Conservation (phyloP, 192 early-diverging fungal genomes). For the Ambispora gerdemannii region DNA sequence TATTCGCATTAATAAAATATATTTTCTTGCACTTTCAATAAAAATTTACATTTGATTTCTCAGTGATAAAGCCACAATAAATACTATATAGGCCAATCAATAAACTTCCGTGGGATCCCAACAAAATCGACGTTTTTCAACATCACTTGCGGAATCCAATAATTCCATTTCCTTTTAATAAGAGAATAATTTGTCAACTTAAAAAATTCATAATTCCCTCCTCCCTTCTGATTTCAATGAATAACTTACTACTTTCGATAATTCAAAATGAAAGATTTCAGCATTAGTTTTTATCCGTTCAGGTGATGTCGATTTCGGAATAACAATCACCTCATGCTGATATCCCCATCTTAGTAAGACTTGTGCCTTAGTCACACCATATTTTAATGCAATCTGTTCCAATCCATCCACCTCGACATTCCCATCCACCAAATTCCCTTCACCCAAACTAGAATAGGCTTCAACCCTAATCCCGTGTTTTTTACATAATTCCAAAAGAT, state of each 20-base stretch:
- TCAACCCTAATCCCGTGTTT: conserved; percentile 56
- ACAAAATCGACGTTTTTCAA: conserved; percentile 9
- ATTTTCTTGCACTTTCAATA: no score
- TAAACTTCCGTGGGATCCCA: conserved; percentile 20
- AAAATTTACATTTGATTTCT: no score
- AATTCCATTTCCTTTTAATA: conserved; percentile 21
- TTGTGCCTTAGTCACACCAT: conserved; percentile 35
- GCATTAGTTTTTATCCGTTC: conserved; percentile 45
- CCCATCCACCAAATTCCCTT: conserved; percentile 43
- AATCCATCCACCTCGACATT: conserved; percentile 4
- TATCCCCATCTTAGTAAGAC: conserved; percentile 65
- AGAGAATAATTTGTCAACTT: not conserved
- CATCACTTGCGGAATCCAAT: conserved; percentile 19
- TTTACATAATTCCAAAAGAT: conserved; percentile 55
- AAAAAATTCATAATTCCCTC: no score
- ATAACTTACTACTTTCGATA: conserved; percentile 39
- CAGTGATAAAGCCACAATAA: no score
- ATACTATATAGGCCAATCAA: conserved; percentile 1
- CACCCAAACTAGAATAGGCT: conserved; percentile 72
- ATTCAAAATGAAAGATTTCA: conserved; percentile 47
- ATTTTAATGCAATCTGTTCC: conserved; percentile 12
- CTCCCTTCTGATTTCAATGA: no score
- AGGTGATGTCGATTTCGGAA: conserved; percentile 59
- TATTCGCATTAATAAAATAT: no score
- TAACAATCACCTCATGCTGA: conserved; percentile 61